Conservation (phyloP, 306 rosid species). For the Pterocarpus macrocarpus region DNA sequence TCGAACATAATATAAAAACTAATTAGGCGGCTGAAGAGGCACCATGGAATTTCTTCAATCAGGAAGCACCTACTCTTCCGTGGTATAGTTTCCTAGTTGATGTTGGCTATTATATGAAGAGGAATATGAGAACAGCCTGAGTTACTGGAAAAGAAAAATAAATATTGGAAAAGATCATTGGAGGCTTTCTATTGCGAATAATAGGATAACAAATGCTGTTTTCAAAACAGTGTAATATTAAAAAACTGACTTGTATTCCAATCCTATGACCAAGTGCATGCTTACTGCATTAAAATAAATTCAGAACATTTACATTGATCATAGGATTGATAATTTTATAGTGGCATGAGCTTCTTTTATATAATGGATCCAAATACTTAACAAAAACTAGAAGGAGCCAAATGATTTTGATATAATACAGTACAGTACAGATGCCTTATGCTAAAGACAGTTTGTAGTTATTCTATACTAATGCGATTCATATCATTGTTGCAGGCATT, state of each 20-base stretch:
- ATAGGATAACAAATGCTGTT: too few species aligned
- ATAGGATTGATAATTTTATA: neutral
- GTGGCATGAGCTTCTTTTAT: neutral
- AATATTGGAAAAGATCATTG: too few species aligned
- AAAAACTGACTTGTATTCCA: neutral
- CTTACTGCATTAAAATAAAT: slow-evolving; percentile 16
- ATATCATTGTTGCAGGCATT: slow-evolving; percentile 68
- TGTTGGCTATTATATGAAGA: too few species aligned
- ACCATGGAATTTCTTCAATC: too few species aligned
- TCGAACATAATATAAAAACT: too few species aligned
- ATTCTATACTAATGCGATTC: slow-evolving; percentile 43
- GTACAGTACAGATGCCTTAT: neutral
- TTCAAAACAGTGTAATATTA: neutral
- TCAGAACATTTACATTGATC: slow-evolving; percentile 12
- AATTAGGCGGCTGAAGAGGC: too few species aligned
- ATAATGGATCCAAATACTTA: slow-evolving; percentile 10
- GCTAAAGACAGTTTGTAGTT: slow-evolving; percentile 1
- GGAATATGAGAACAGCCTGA: too few species aligned
- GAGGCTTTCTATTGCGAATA: too few species aligned
- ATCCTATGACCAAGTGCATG: slow-evolving; percentile 13
- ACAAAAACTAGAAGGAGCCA: neutral
- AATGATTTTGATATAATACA: slow-evolving; percentile 14
- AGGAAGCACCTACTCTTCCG: too few species aligned
- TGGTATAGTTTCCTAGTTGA: too few species aligned
- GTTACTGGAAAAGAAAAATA: too few species aligned